These are phyloP conservation scores for Sporothrix dimorphospora DNA, from an alignment of 2,329 filamentous ascomycete species.

Conservation along the genomic window DNA sequence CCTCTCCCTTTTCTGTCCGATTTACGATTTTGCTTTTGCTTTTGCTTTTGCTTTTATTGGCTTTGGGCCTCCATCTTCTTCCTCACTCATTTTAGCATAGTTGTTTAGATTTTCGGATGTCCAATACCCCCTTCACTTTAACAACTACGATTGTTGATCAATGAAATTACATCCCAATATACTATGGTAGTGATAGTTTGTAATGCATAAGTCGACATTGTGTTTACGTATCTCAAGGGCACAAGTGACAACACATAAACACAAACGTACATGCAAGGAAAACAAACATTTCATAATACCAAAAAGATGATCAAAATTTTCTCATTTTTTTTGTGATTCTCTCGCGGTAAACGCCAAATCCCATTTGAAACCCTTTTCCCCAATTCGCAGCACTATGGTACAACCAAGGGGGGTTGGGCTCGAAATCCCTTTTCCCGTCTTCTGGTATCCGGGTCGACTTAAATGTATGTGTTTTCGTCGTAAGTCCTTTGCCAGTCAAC, in stretches of 20 bases:
- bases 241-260: too few relatives aligned
- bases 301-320: conserved; percentile 9
- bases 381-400: conserved; percentile 3
- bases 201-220: too few relatives aligned
- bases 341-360: conserved; percentile 24
- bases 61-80: not conserved
- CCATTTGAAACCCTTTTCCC: not conserved
- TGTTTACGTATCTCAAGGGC: too few relatives aligned
- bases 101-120: conserved; percentile 17
- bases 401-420: not conserved
- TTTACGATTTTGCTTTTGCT: not conserved
- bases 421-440: not conserved
- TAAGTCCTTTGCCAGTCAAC: not conserved
- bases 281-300: not conserved
- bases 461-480: not conserved
- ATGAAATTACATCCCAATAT: not conserved
- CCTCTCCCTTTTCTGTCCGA: not conserved
- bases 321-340: conserved; percentile 23
- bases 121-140: conserved; percentile 26
- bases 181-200: too few relatives aligned
- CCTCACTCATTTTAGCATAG: conserved; percentile 13
- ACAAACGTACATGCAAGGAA: too few relatives aligned
- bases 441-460: conserved; percentile 9
- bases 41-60: conserved; percentile 2
- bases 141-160: not conserved